Evolutionary conservation across 139 green algal species (phyloP).

Genomic region (Coelastrella sp.): DNA sequence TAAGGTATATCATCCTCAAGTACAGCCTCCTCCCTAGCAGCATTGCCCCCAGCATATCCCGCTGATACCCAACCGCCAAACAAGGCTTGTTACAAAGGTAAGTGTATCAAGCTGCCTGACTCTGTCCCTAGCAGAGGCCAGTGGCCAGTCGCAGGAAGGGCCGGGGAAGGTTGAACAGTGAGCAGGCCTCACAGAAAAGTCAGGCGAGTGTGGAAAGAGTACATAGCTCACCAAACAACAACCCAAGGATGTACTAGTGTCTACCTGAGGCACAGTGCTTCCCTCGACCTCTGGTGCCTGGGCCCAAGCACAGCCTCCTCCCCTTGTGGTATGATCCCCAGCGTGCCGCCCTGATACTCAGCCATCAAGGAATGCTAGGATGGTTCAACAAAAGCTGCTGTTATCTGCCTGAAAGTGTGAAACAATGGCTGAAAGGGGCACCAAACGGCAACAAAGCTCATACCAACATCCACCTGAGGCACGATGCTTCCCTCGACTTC

Average conservation of each 20-base stretch:
- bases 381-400: too few species aligned
- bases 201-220: background rate
- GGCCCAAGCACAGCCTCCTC: constrained; percentile 53
- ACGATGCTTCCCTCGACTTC: constrained; percentile 57
- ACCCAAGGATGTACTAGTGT: background rate
- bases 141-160: too few species aligned
- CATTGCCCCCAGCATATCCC: background rate
- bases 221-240: background rate
- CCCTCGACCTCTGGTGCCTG: constrained; percentile 58
- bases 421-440: too few species aligned
- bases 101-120: too few species aligned
- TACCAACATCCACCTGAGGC: constrained; percentile 48
- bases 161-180: too few species aligned
- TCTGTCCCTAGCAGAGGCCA: too few species aligned
- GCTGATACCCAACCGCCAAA: constrained; percentile 54
- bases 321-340: background rate
- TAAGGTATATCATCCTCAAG: constrained; percentile 28
- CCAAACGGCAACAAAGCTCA: too few species aligned
- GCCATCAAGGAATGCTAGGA: constrained; percentile 49
- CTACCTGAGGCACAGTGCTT: constrained; percentile 59
- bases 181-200: background rate
- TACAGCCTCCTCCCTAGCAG: constrained; percentile 30
- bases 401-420: too few species aligned
- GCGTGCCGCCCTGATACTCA: constrained; percentile 18
- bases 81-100: background rate